These are phyloP conservation scores for Crithidia expoeki DNA, from an alignment of 208 protist species.

Conservation along the genomic window DNA sequence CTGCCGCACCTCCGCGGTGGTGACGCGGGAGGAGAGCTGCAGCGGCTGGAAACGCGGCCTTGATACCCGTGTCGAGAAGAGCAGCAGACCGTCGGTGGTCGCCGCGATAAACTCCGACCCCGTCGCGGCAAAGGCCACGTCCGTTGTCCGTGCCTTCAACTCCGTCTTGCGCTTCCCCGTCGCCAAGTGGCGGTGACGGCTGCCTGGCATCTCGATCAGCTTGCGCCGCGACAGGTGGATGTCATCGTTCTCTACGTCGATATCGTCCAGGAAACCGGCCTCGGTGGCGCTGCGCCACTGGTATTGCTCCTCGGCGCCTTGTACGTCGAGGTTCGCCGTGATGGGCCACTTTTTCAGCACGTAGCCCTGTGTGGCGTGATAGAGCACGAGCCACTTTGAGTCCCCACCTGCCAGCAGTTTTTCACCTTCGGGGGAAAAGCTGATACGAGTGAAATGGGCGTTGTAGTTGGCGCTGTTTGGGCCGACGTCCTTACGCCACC, in stretches of 20 bases:
- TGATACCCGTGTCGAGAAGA: slow-evolving; percentile 83
- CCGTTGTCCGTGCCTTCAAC: slow-evolving; percentile 76
- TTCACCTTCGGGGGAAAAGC: slow-evolving; percentile 89
- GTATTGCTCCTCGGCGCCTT: slow-evolving; percentile 91
- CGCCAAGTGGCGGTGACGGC: slow-evolving; percentile 85
- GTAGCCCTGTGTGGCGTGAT: slow-evolving; percentile 89
- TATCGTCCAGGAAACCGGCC: slow-evolving; percentile 84
- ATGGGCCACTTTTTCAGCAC: slow-evolving; percentile 92
- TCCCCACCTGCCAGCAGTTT: slow-evolving; percentile 89
- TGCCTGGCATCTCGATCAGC: slow-evolving; percentile 90
- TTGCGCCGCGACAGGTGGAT: slow-evolving; percentile 78
- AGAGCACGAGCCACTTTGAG: slow-evolving; percentile 89
- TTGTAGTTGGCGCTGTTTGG: slow-evolving; percentile 84
- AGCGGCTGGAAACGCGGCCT: slow-evolving; percentile 85
- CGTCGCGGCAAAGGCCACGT: slow-evolving; percentile 78
- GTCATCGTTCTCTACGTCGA: slow-evolving; percentile 85
- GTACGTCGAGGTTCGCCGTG: slow-evolving; percentile 87
- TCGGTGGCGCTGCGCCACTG: slow-evolving; percentile 86
- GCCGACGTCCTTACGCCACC: slow-evolving; percentile 84
- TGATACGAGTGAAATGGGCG: slow-evolving; percentile 84
- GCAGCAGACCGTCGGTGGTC: slow-evolving; percentile 87
- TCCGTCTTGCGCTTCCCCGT: slow-evolving; percentile 91
- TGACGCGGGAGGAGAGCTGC: slow-evolving; percentile 71
- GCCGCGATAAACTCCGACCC: slow-evolving; percentile 90
- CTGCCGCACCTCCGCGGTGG: slow-evolving; percentile 56